Evolutionary conservation across 768 basidiomycete genomes (phyloP).

Genomic region (Dentipellis sp.): DNA sequence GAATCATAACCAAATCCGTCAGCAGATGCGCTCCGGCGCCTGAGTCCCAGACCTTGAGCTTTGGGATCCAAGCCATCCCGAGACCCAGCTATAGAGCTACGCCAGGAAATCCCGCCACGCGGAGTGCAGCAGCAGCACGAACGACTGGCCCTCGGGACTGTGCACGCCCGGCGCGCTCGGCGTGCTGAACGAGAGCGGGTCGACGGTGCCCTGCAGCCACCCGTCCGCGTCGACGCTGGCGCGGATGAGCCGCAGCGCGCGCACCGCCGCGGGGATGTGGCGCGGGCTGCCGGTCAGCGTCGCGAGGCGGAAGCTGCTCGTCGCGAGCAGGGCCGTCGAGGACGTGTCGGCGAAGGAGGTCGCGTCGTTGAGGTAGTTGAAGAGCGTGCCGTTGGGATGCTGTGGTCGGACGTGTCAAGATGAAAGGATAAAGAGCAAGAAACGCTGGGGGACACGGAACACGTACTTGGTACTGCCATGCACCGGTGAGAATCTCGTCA

Average conservation of each 20-base stretch:
- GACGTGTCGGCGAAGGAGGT: conserved; percentile 46
- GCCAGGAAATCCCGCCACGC: conserved; percentile 9
- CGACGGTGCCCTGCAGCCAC: conserved; percentile 12
- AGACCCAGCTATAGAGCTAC: too few species aligned
- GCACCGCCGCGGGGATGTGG: conserved; percentile 31
- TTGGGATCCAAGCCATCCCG: too few species aligned
- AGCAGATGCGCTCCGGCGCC: too few species aligned
- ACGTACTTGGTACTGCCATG: conserved; percentile 36
- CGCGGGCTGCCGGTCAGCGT: conserved; percentile 27
- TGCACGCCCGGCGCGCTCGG: conserved; percentile 4
- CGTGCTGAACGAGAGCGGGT: not conserved
- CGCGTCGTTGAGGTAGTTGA: conserved; percentile 42
- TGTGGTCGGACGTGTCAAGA: conserved; percentile 10
- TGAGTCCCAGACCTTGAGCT: too few species aligned
- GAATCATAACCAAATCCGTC: too few species aligned
- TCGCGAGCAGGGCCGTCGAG: conserved; percentile 47
- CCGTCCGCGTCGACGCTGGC: conserved; percentile 27
- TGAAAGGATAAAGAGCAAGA: not conserved
- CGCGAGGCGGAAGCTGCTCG: conserved; percentile 47
- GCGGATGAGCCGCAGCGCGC: conserved; percentile 28
- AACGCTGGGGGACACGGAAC: not conserved
- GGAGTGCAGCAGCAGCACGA: conserved; percentile 12
- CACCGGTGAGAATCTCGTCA: conserved; percentile 36
- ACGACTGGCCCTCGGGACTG: conserved; percentile 14
- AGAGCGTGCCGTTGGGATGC: conserved; percentile 35